A percentile compares a stretch with the other conserved stretches of the same genome.
Conservation (phyloP, 169 alveolate genomes). For the Plasmodium cynomolgi region DNA sequence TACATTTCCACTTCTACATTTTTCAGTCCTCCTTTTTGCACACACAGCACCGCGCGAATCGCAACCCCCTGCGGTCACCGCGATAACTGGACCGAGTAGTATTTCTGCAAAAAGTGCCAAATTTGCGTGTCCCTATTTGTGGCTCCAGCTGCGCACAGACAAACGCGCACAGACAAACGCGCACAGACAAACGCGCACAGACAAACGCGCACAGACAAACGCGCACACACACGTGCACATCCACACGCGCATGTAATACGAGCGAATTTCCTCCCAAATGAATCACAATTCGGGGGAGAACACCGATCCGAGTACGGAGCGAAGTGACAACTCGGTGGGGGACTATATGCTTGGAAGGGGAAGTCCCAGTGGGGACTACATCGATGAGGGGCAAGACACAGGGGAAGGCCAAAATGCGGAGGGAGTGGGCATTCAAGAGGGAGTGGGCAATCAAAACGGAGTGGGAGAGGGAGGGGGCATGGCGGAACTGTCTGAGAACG, state of each 20-base stretch:
- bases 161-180: background rate
- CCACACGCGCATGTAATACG: background rate
- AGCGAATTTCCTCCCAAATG: conserved; percentile 11
- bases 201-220: background rate
- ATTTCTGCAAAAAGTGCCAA: background rate
- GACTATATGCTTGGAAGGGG: background rate
- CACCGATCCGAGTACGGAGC: conserved; percentile 9
- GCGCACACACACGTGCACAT: background rate
- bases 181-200: background rate
- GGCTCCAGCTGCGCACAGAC: background rate
- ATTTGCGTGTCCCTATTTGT: background rate
- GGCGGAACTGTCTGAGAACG: background rate
- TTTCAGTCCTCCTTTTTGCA: background rate
- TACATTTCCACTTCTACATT: background rate
- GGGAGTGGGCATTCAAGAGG: background rate
- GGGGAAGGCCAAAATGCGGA: background rate
- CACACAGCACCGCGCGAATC: background rate
- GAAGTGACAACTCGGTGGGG: background rate
- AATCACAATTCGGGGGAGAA: conserved; percentile 22
- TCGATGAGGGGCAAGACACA: background rate
- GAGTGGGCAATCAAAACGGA: conserved; percentile 9
- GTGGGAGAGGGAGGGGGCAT: background rate
- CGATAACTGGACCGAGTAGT: background rate
- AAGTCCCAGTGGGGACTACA: background rate
- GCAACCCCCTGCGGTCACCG: background rate